A percentile compares a stretch with the other conserved stretches of the same genome.
phyloP scores from a whole-genome alignment of 805 yeast genomes.

The Ogataea corticis region DNA sequence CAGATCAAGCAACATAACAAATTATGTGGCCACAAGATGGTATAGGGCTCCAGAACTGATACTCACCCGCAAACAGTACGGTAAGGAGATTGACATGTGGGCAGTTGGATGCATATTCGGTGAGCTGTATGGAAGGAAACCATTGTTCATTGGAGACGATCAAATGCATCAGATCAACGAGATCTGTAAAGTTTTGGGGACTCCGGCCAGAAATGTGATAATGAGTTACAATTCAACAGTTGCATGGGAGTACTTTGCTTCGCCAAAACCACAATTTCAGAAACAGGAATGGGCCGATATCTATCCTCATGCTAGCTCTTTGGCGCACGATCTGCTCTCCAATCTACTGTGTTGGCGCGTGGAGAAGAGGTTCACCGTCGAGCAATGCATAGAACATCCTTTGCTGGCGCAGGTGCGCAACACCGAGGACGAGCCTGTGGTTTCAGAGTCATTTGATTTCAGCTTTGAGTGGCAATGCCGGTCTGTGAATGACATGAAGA shows the following conservation, averaged over 20 bases:
- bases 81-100: constrained; percentile 85
- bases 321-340: constrained; percentile 54
- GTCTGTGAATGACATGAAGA: constrained; percentile 47
- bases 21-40: constrained; percentile 94
- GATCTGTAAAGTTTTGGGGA: constrained; percentile 69
- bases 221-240: constrained; percentile 43
- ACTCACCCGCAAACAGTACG: constrained; percentile 56
- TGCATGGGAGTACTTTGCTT: constrained; percentile 47
- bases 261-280: constrained; percentile 44
- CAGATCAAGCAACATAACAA: constrained; percentile 56
- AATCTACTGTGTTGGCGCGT: constrained; percentile 67
- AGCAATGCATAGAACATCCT: constrained; percentile 55
- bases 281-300: constrained; percentile 50
- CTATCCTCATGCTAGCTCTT: constrained; percentile 61
- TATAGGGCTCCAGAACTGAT: constrained; percentile 92
- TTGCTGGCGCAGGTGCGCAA: constrained; percentile 58
- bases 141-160: constrained; percentile 76
- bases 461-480: constrained; percentile 54
- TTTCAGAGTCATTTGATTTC: constrained; percentile 58
- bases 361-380: constrained; percentile 51
- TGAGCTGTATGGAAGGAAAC: constrained; percentile 78
- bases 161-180: constrained; percentile 69
- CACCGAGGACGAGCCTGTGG: constrained; percentile 53
- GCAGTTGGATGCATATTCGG: constrained; percentile 89
- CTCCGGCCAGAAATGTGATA: constrained; percentile 56